Conservation (phyloP, 768 basidiomycete genomes). For the Pseudohyphozyma bogoriensis region DNA sequence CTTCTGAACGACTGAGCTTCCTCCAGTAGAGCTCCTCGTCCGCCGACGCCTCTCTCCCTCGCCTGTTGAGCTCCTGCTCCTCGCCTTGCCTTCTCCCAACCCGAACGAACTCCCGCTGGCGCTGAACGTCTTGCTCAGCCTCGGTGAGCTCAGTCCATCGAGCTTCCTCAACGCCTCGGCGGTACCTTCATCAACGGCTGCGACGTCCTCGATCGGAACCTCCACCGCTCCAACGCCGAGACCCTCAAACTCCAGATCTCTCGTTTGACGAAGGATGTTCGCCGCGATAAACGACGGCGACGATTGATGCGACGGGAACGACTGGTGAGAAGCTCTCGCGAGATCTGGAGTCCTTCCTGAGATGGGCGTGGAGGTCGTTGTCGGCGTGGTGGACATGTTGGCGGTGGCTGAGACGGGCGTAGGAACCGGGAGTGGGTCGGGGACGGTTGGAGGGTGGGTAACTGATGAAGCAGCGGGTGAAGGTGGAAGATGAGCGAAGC, state of each 20-base stretch:
- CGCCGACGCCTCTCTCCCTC: constrained; percentile 7
- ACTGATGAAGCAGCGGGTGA: constrained; percentile 14
- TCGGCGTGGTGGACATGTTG: background rate
- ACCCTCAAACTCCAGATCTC: constrained; percentile 13
- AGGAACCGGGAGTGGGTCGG: background rate
- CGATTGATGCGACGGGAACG: constrained; percentile 24
- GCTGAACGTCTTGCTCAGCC: constrained; percentile 22
- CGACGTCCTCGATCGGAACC: constrained; percentile 21
- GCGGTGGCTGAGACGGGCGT: background rate
- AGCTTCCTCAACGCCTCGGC: constrained; percentile 84
- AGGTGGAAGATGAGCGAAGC: constrained; percentile 23
- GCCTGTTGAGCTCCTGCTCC: too few species aligned
- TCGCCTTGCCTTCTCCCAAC: too few species aligned
- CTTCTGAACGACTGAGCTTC: background rate
- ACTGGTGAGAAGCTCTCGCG: constrained; percentile 12
- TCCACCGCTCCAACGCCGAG: too few species aligned
- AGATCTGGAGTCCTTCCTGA: constrained; percentile 14
- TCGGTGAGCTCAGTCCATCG: constrained; percentile 54
- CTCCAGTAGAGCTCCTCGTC: constrained; percentile 17
- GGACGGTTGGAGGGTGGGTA: background rate
- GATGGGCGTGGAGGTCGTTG: background rate
- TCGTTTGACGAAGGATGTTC: constrained; percentile 21
- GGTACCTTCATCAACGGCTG: constrained; percentile 41
- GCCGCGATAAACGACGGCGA: constrained; percentile 26
- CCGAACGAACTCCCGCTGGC: too few species aligned